These are phyloP conservation scores for Neospermospora avenae DNA, from an alignment of 2,329 filamentous ascomycete genomes.

Conservation along the genomic window DNA sequence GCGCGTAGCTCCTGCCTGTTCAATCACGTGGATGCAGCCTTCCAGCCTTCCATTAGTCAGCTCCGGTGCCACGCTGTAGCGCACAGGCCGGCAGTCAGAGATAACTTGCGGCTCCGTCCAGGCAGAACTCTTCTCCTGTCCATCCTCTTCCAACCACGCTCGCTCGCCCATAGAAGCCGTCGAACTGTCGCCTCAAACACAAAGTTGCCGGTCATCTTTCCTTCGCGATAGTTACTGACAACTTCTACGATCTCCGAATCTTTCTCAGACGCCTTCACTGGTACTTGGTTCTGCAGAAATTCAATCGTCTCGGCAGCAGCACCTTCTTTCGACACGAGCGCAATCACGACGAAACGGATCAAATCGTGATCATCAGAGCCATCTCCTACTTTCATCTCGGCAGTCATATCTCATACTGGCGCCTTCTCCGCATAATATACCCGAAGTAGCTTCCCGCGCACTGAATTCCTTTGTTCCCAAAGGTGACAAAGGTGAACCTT, in stretches of 20 bases:
- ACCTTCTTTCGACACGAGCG: conserved; percentile 15
- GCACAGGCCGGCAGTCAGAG: too few species aligned
- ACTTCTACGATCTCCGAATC: conserved; percentile 35
- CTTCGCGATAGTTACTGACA: conserved; percentile 34
- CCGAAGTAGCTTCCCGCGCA: neutral
- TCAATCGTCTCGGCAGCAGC: conserved; percentile 36
- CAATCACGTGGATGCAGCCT: neutral
- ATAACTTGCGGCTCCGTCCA: conserved; percentile 3
- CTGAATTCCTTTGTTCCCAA: neutral
- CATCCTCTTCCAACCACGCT: conserved; percentile 29
- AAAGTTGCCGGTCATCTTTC: conserved; percentile 39
- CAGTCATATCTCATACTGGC: neutral
- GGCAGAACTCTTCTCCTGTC: conserved; percentile 10
- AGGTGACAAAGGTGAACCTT: conserved; percentile 5
- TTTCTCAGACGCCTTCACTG: conserved; percentile 61
- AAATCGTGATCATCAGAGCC: neutral
- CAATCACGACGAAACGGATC: conserved; percentile 5
- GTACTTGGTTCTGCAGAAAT: conserved; percentile 39
- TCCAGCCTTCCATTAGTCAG: neutral
- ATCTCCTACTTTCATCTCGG: neutral
- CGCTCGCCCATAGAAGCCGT: conserved; percentile 33
- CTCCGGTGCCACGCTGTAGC: neutral
- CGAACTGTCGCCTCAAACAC: conserved; percentile 33
- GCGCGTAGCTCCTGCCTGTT: neutral
- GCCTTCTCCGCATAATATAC: neutral